Evolutionary conservation across 139 green algal genomes (phyloP), one percentile per base, ranked within the genome.

Genomic region (Coelastrella sp.): DNA sequence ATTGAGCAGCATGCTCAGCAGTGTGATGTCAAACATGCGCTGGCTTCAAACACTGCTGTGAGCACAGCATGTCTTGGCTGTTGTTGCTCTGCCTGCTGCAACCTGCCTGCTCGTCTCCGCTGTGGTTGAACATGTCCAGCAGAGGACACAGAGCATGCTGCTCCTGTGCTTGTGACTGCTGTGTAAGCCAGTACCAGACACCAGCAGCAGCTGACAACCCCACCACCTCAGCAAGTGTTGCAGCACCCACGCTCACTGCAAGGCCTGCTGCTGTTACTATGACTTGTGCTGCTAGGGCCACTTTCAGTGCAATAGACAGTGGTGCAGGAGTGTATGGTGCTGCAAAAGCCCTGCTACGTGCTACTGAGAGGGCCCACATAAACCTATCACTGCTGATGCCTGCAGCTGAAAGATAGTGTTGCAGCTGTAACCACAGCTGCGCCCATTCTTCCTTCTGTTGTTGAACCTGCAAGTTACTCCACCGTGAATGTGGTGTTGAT

Each of bases 101-200:
- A 49, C 35, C 35, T 49, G 84, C 85, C 85, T 90, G 59, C 11
- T 66, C 85, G 17, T 49, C 15, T 5, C 73, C 74, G 60, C 82
- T 61, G 22, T 90, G 85, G 58, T 90, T 90, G 74, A 90, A 90
- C 24, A 90, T 73, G 74, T 90, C 85, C 25, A 90, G 24, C n/a
- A 90, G 74, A 11, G 85, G 85, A 63, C 72, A 83, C 22, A 90
- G 56, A 6, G 74, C 85, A 84, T 90, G 85, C 68, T 90, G 85
- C 84, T 90, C 58, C 58, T 90, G 82, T 65, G 58, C 35, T 59
- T 84, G 73, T 19, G 63, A n/a, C 72, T 89, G 70, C 72, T 89
- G 56, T 27, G 65, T 60, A 15, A 82, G 25, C 20, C 4, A n/a
- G 14, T 49, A 68, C 49, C 35, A 63, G 65, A 74, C 65, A n/a